These are phyloP conservation scores for Naganishia vishniacii DNA, from an alignment of 768 basidiomycete species.

Conservation along the genomic window DNA sequence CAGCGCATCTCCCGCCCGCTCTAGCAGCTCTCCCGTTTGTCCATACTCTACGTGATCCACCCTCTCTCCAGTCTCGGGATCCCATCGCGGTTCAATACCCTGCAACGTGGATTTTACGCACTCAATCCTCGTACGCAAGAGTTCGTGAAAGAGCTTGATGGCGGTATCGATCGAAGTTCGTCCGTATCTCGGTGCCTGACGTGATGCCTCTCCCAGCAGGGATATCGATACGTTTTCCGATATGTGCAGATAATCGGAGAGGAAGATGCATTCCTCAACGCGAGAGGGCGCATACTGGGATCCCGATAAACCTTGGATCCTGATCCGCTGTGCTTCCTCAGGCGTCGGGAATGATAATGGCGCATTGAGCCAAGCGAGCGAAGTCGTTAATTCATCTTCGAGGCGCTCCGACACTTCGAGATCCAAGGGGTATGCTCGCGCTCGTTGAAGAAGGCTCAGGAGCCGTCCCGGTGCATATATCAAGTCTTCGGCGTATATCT, in stretches of 20 bases:
- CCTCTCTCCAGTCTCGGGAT: neutral
- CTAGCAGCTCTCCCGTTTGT: neutral
- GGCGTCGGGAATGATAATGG: slow-evolving; percentile 16
- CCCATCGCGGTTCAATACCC: neutral
- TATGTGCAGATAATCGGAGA: slow-evolving; percentile 26
- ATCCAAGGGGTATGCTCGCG: neutral
- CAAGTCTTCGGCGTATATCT: slow-evolving; percentile 1
- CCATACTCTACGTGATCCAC: neutral
- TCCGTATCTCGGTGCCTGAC: slow-evolving; percentile 1
- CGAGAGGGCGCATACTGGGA: slow-evolving; percentile 5
- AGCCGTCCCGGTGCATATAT: slow-evolving; percentile 2
- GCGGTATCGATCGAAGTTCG: slow-evolving; percentile 18
- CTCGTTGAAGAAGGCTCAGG: slow-evolving; percentile 2
- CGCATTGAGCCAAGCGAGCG: slow-evolving; percentile 11
- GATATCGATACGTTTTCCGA: slow-evolving; percentile 20
- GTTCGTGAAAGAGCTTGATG: slow-evolving; percentile 26
- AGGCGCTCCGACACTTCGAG: slow-evolving; percentile 19
- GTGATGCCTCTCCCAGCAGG: slow-evolving; percentile 1
- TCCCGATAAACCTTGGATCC: slow-evolving; percentile 13
- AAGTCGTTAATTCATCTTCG: slow-evolving; percentile 7
- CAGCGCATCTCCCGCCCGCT: neutral
- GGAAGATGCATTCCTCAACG: slow-evolving; percentile 6
- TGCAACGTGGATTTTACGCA: slow-evolving; percentile 15
- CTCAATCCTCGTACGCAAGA: slow-evolving; percentile 10
- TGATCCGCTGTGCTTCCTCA: slow-evolving; percentile 6